Evolutionary conservation across 495 filamentous ascomycete species (phyloP).

Genomic region (Xeromyces bisporus): DNA sequence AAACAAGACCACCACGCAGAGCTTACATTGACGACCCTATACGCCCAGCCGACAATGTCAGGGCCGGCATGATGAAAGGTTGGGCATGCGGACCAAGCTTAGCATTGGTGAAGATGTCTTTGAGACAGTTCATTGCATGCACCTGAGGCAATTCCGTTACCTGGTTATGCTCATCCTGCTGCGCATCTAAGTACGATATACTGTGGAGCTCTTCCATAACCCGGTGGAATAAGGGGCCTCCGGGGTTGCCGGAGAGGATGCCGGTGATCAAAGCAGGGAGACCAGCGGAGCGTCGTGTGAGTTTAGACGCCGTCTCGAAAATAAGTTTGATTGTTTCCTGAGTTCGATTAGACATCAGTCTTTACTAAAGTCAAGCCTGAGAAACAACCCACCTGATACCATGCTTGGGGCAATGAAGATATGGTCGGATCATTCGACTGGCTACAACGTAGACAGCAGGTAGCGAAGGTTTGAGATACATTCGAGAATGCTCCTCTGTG

Average conservation of each 20-base stretch:
- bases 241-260: slow-evolving; percentile 36
- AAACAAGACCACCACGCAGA: too few relatives aligned
- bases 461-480: slow-evolving; percentile 71
- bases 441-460: slow-evolving; percentile 49
- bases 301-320: slow-evolving; percentile 50
- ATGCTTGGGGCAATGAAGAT: slow-evolving; percentile 18
- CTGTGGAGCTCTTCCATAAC: slow-evolving; percentile 35
- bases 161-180: slow-evolving; percentile 21
- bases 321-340: slow-evolving; percentile 48
- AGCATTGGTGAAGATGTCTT: slow-evolving; percentile 70
- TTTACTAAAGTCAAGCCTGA: background rate
- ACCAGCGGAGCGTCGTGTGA: slow-evolving; percentile 79
- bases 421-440: slow-evolving; percentile 31
- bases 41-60: slow-evolving; percentile 57
- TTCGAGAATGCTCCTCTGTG: slow-evolving; percentile 91
- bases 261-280: slow-evolving; percentile 72
- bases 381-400: slow-evolving; percentile 47
- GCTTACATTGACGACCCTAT: slow-evolving; percentile 45
- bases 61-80: slow-evolving; percentile 46
- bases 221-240: slow-evolving; percentile 27
- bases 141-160: slow-evolving; percentile 68
- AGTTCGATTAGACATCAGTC: slow-evolving; percentile 2
- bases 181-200: slow-evolving; percentile 39
- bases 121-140: slow-evolving; percentile 81
- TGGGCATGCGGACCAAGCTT: slow-evolving; percentile 47